These are phyloP conservation scores for Arabis hirsuta DNA, from an alignment of 345 rosid species.

Conservation along the genomic window DNA sequence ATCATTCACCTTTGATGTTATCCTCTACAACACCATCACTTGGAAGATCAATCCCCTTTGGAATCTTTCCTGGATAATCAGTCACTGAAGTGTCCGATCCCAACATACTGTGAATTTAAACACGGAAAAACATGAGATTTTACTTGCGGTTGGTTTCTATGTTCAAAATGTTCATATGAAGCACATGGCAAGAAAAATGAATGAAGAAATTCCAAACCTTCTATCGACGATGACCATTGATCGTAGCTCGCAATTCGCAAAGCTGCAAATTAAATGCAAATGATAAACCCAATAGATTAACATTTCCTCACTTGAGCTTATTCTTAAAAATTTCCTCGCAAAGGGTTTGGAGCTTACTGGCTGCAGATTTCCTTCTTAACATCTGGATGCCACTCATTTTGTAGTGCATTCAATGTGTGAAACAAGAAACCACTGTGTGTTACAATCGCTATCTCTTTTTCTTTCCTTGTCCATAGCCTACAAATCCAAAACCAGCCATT, in stretches of 20 bases:
- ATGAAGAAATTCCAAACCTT: conserved; percentile 52
- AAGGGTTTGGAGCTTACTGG: conserved; percentile 55
- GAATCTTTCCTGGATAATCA: conserved; percentile 86
- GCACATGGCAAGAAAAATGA: background rate
- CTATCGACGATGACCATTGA: conserved; percentile 86
- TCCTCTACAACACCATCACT: conserved; percentile 48
- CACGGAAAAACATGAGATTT: conserved; percentile 10
- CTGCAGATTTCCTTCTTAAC: conserved; percentile 77
- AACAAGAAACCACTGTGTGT: conserved; percentile 94
- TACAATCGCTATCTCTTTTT: conserved; percentile 97
- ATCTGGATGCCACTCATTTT: conserved; percentile 77
- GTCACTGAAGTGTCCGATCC: conserved; percentile 67
- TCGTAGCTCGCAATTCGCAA: conserved; percentile 95
- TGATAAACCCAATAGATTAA: background rate
- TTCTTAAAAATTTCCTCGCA: too few relatives aligned
- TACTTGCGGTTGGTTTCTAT: too few relatives aligned
- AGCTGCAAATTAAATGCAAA: conserved; percentile 55
- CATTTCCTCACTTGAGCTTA: background rate
- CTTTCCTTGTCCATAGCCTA: conserved; percentile 97
- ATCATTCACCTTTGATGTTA: conserved; percentile 35
- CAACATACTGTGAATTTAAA: conserved; percentile 55
- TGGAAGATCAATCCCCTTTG: conserved; percentile 61
- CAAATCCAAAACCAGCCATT: conserved; percentile 25
- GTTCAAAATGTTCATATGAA: background rate
- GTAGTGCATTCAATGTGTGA: conserved; percentile 71